Base-by-base conservation (phyloP, 108 stramenopile genomes). In the Skeletonema potamos region DNA sequence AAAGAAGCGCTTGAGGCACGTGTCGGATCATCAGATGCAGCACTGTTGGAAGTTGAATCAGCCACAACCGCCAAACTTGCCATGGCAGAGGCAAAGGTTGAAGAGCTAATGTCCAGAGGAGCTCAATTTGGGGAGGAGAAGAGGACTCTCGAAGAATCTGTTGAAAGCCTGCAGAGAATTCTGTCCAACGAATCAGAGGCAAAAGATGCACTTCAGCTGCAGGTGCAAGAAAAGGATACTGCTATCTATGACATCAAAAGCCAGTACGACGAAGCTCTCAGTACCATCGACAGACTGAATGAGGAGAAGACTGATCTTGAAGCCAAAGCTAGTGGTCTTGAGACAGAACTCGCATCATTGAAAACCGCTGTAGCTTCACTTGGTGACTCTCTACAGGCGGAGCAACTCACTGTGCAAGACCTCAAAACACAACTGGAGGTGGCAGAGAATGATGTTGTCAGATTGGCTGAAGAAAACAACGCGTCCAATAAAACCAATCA, bases 361-460 rank as follows among this genome's bases (percentile, higher is more conserved):
- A 64, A 51, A 51, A 20, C 20, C 22, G 8, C 22, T 24, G 8
- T 51, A 22, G 18, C 48, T 8, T n/a, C 22, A 17, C 26, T 64
- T 10, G 48, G 11, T n/a, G 65, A 32, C 1, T 27, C 58, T 17
- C 10, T 56, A 0, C 34, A 43, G 22, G 29, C 17, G 30, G 27
- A 20, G 6, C 22, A 39, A 13, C n/a, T 34, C 26, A 34, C 17
- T 3, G 58, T 54, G 2, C 27, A 63, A 36, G 62, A 72, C 44
- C 30, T 60, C 1, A 34, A 36, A 27, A 13, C 24, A 15, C 48
- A 70, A 48, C n/a, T 34, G 20, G 34, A 69, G 56, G 54, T 37
- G 48, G 55, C 57, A 6, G 24, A 72, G 71, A 34, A 63, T 18
- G 71, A 72, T 27, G 54, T 56, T 5, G 29, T 55, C 34, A 30